phyloP scores from a whole-genome alignment of 1,139 yeast genomes.

The Saccharomycopsis hybrid region DNA sequence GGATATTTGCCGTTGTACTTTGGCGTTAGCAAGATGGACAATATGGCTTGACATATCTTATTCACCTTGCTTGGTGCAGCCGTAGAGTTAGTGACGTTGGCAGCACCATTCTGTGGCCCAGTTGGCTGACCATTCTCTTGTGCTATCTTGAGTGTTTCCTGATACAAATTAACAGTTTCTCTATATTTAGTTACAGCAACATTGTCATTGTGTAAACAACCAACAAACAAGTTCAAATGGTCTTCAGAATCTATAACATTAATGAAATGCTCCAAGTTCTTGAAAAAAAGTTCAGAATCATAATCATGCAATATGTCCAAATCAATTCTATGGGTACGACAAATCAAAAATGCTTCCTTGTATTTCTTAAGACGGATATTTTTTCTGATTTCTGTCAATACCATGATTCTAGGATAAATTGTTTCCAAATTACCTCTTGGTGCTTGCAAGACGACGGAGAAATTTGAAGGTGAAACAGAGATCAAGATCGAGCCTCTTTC shows the following conservation, averaged over 20 bases:
- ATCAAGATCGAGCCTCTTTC: constrained; percentile 88
- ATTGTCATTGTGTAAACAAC: constrained; percentile 82
- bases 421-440: constrained; percentile 96
- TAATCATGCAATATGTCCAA: constrained; percentile 86
- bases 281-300: constrained; percentile 60
- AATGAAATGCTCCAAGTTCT: constrained; percentile 62
- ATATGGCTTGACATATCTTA: constrained; percentile 64
- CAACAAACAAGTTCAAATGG: constrained; percentile 78
- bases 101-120: too few relatives aligned
- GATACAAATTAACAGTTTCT: constrained; percentile 47
- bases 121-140: too few relatives aligned
- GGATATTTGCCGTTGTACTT: constrained; percentile 52
- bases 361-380: constrained; percentile 55
- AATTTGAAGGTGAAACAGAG: constrained; percentile 73
- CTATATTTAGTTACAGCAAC: constrained; percentile 77
- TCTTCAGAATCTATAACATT: constrained; percentile 66
- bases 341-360: constrained; percentile 65
- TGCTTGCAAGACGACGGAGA: constrained; percentile 83
- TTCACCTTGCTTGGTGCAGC: constrained; percentile 50
- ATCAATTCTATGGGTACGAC: constrained; percentile 89
- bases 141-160: not conserved
- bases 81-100: constrained; percentile 5
- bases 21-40: constrained; percentile 44
- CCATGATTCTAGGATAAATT: constrained; percentile 88
- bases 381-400: constrained; percentile 72